Base-by-base conservation (phyloP, 257 asterid species). In the Solanum tacnaense region DNA sequence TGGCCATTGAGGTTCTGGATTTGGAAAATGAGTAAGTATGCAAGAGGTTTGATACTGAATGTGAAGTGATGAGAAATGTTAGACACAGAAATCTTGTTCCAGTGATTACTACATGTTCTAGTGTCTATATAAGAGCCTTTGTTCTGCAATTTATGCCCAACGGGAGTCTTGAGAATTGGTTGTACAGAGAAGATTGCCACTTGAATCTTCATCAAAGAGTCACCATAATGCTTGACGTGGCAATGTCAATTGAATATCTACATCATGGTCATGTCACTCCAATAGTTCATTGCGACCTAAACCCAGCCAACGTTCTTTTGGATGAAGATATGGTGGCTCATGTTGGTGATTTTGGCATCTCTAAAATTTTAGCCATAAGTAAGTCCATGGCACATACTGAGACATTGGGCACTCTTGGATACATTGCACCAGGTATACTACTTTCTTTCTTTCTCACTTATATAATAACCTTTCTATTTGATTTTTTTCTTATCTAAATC, bases 401-500 rank as follows among this genome's bases (percentile, higher is more conserved):
- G 71, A 92, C 92, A 10, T 84, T 92, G 25, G 92, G 87, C 3
- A 90, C 92, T 10, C 73, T 91, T 38, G 93, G 91, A 46, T 90
- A 91, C 49, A 88, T 89, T 9, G 93, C 92, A 15, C 93, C 92
- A 88, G 91, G 93, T 90, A 88, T 13, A 27, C 65, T 13, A 18
- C 9, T 76, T 5, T 52, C 29, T 20, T 73, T 16, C 44, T 27
- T n/a, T 68, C 7, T 27, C 36, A 29, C 20, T 68, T 27, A 5
- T 27, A 15, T 68, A 13, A 5, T 27, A 15, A 7, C 9, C 3
- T 8, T 13, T 36, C 6, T 4, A 10, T 65, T 32, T 56, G 27
- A 34, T 25, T 34, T 5, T 21, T 46, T 2, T 49, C 31, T 72
- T 10, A 84, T 29, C 7, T 5, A 20, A 21, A 36, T 23, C 7